Base-by-base conservation (phyloP, 2,329 filamentous ascomycete species). In the Trichoderma brevicompactum region DNA sequence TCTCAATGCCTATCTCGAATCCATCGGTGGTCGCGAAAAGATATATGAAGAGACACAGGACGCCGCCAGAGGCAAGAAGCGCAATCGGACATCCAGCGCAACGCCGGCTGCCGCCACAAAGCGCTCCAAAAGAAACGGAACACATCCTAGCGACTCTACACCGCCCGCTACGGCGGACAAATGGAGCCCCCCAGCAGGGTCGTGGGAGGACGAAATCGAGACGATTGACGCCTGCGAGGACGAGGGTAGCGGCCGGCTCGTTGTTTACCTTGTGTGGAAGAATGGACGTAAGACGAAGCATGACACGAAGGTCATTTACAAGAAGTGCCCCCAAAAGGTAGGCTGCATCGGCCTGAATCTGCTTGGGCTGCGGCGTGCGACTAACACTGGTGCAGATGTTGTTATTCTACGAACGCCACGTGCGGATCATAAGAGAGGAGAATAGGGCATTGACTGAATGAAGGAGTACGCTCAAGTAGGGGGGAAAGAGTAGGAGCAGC, bases 301-400 rank as follows among this genome's bases (percentile, higher is more conserved):
- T 71, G 83, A 86, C 9, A 87, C 91, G 15, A 76, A 81, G 19
- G 82, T 88, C 13, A 83, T 93, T 7, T 91, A 94, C 71, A 84
- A 87, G 72, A 89, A 92, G 70, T 93, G 90, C 70, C 92, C 92
- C 0, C 91, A 94, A 73, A 91, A 89, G 83, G 89, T 90, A 75
- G 64, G 79, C 5, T 10, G 9, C 23, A 17, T 38, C n/a, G 23
- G 15, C 23, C 7, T 13, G 32, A 2, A 7, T 2, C 5, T 15
- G 34, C 23, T 41, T 50, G 44, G 9, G 28, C 44, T 41, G 23
- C 8, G 58, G 23, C 38, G 12, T 19, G 46, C 10, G 17, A 15
- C 34, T 49, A 38, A 61, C 38, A 3, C 7, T 40, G 40, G 9
- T 23, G 6, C 60, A 87, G 85, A 87, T 87, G 82, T 77, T 87